Base-by-base conservation (phyloP, 495 filamentous ascomycete species). In the Aspergillus nidulans region DNA sequence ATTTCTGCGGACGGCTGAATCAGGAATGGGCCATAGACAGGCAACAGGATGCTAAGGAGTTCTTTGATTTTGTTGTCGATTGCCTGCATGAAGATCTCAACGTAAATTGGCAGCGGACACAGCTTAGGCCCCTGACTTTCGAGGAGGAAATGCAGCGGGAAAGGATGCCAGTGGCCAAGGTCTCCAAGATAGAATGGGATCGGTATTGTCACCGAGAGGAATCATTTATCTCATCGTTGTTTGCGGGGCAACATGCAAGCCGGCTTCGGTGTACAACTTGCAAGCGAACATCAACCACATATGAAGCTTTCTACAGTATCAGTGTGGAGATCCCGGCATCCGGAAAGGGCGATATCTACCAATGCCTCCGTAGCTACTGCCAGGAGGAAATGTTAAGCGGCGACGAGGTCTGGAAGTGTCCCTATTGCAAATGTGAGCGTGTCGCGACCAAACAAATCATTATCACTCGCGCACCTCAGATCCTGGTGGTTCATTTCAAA, bases 11-110 rank as follows among this genome's bases (percentile, higher is more conserved):
- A 13, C 72, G 81, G 18, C 61, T 85, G 52, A 81, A 81, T 30
- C 70, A 70, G 6, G 77, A 84, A 62, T 86, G 83, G 82, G 75
- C 70, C 10, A 79, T 82, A 41, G 78, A 83, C 52, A 71, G 79
- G 43, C 87, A 91, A 59, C 89, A 92, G 68, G 89, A 92, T 65
- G 83, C 88, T 10, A 85, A 86, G 61, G 89, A 91, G 59, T 91
- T 89, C 53, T 83, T 89, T 57, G 83, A 83, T 58, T 90, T 87
- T 63, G 63, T 90, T 4, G 71, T 91, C 13, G 85, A 88, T 60
- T 79, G 77, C 42, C 68, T 92, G 7, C 86, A 88, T 49, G 88
- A 92, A 65, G 89, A 92, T 63, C 72, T 89, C 23, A 92, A 92
- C 58, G 69, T 78, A 32, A 78, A 81, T 38, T 88, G 82, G 75